phyloP scores from a whole-genome alignment of 2,329 filamentous ascomycete species.

The Diaporthe velutina region DNA sequence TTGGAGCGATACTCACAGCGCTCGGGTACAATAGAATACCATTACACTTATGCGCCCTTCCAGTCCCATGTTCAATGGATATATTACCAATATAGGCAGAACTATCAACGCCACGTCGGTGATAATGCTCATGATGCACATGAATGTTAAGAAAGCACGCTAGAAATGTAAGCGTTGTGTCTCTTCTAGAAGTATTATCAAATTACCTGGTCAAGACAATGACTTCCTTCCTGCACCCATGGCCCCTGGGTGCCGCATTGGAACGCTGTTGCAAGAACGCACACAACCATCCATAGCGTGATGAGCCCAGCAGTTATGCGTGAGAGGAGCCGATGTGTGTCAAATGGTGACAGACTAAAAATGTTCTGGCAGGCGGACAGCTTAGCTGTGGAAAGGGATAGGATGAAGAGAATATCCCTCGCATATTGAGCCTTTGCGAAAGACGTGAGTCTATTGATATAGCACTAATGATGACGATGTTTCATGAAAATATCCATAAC shows the following conservation, averaged over 20 bases:
- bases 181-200: neutral
- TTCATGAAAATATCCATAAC: neutral
- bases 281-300: neutral
- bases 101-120: neutral
- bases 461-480: neutral
- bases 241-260: neutral
- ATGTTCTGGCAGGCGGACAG: neutral
- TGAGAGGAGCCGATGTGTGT: neutral
- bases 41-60: neutral
- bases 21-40: neutral
- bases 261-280: neutral
- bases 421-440: neutral
- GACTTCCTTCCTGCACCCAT: neutral
- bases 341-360: neutral
- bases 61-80: neutral
- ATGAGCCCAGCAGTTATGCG: neutral
- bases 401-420: neutral
- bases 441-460: neutral
- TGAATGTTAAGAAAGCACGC: neutral
- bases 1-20: neutral
- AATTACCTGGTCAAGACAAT: neutral
- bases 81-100: neutral
- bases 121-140: neutral
- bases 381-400: neutral
- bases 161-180: neutral